Evolutionary conservation across 2,329 filamentous ascomycete genomes (phyloP), one percentile per base, ranked within the genome.

Genomic region (Fusarium musae): DNA sequence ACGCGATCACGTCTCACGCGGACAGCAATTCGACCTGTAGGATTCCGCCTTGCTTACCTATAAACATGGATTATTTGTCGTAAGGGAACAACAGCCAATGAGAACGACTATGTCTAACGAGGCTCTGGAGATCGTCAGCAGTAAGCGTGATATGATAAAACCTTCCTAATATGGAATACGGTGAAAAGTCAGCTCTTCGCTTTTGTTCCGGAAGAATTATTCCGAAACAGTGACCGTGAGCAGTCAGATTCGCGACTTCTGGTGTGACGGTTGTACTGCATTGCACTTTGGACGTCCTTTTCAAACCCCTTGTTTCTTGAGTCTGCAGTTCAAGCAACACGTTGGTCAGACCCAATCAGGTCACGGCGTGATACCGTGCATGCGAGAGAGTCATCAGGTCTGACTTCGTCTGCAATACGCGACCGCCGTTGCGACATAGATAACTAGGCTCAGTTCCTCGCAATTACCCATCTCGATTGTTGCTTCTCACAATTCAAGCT

Each of bases 391-490:
- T 10, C 13, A 21, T 26, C 11, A 5, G 30, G 4, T 2, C 5
- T 21, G 21, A 9, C 12, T 12, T 32, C 5, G 3, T 21, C 6
- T 15, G 6, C 9, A 2, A 23, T 7, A 12, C 7, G 5, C 17
- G 12, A 19, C 3, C n/a, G 16, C 4, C n/a, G 16, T 37, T 21
- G 17, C 17, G 5, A 9, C 17, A 2, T 47, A 58, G 30, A 47
- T 46, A 58, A 58, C 9, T 13, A 28, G 30, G 30, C 40, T 6
- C 17, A 10, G 9, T 28, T 17, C 23, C 40, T 23, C 26, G 7
- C 13, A 1, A 2, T 2, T 2, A 0, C 3, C 5, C 13, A 7
- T n/a, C 9, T 54, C 2, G 7, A 54, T n/a, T 21, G 8, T 17
- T 5, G 7, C 23, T 16, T 26, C 9, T 52, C 30, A 36, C 19